Base-by-base conservation (phyloP, 495 filamentous ascomycete species). In the Hypoxylon fragiforme region DNA sequence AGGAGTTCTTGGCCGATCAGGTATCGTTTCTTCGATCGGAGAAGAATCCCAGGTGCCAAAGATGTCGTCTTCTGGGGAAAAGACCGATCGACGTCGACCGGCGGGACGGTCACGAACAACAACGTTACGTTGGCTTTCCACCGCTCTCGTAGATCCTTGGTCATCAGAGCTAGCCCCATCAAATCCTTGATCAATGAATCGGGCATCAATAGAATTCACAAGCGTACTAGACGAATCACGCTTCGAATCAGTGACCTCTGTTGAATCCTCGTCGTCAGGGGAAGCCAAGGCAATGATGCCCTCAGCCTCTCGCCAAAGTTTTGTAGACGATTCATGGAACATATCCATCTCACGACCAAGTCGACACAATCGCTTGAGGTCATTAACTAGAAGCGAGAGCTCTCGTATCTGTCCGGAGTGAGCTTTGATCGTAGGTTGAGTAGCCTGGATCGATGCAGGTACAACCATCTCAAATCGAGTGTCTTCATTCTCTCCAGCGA, bases 341-440 rank as follows among this genome's bases (percentile, higher is more conserved):
- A 92, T 75, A 26, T 80, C 80, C 62, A 89, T 79, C 26, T 85
- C 80, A 38, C 80, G 83, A 6, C 83, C 90, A 18, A 88, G 84
- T 50, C 90, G 91, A 40, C 92, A 76, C 43, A 94, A 81, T 66
- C 91, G 85, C 60, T 78, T 77, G 48, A 79, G 50, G 59, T 78
- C 75, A 38, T 79, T 79, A 38, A 95, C 90, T 8, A 95, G 71
- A 15, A 92, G 66, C 7, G 88, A 92, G 41, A 95, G 72, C 68
- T 95, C 90, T 34, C 90, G 83, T 13, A 95, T 90, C 52, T 92
- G 89, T 16, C 89, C 90, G 28, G 90, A 89, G 65, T 95, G 89
- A 12, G 89, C 90, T 60, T 85, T 87, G 18, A 95, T 84, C 54
- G 84, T 92, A 11, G 88, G 89, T 73, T 95, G 90, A 8, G 85